Conservation (phyloP, 768 basidiomycete species). For the Termitomyces sp. region DNA sequence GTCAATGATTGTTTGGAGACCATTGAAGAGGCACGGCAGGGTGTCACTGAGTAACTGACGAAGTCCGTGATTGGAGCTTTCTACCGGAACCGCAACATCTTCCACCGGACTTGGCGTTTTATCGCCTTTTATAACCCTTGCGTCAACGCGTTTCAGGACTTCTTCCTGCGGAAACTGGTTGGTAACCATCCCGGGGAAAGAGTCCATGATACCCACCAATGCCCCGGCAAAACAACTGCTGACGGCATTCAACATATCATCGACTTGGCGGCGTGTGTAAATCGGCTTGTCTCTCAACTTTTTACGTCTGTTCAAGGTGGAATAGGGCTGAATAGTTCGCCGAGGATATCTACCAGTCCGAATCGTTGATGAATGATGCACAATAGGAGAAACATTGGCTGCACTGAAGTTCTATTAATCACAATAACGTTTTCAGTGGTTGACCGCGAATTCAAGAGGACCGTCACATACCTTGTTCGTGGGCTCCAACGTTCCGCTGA, state of each 20-base stretch:
- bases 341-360: conserved; percentile 1
- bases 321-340: conserved; percentile 1
- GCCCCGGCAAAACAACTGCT: conserved; percentile 9
- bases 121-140: background rate
- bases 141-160: conserved; percentile 7
- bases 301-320: background rate
- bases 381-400: background rate
- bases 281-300: conserved; percentile 12
- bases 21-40: conserved; percentile 5
- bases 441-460: background rate
- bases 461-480: background rate
- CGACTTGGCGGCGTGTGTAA: conserved; percentile 12
- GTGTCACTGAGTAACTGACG: conserved; percentile 2
- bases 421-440: background rate
- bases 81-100: background rate
- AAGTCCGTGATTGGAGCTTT: background rate
- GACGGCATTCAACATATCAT: conserved; percentile 12
- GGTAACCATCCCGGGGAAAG: background rate
- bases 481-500: background rate
- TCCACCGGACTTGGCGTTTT: background rate
- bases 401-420: background rate
- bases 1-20: conserved; percentile 7
- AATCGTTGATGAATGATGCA: background rate
- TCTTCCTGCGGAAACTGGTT: background rate
- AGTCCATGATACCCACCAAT: background rate